Evolutionary conservation across 371 early-diverging fungal genomes (phyloP).

Genomic region (Coemansia sp.): DNA sequence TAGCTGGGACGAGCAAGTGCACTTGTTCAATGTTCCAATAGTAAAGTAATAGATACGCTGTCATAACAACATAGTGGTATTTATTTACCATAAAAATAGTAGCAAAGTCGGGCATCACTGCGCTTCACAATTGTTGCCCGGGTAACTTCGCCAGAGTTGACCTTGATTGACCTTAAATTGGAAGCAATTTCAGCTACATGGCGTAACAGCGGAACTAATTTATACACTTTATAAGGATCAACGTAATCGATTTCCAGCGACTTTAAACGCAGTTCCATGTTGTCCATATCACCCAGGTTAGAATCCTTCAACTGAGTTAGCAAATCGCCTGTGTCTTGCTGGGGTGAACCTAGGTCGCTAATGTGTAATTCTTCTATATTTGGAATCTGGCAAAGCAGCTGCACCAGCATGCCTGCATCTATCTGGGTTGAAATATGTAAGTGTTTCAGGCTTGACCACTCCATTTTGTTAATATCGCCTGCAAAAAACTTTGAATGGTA

Average conservation of each 20-base stretch:
- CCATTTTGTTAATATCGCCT: background rate
- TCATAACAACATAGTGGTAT: background rate
- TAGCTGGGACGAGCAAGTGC: constrained; percentile 89
- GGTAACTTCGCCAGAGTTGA: background rate
- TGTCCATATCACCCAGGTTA: background rate
- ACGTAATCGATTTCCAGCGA: background rate
- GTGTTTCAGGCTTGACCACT: background rate
- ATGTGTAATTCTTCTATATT: background rate
- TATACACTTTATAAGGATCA: background rate
- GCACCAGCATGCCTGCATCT: background rate
- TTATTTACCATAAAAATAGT: background rate
- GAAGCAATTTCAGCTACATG: background rate
- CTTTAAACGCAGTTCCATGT: background rate
- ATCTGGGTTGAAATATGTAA: background rate
- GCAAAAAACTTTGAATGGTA: too few relatives aligned
- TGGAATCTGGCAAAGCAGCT: background rate
- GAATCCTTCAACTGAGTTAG: background rate
- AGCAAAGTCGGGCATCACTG: background rate
- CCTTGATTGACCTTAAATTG: background rate
- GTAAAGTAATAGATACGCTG: background rate
- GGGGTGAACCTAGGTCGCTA: background rate
- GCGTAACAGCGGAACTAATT: background rate
- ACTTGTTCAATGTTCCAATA: constrained; percentile 36
- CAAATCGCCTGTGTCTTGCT: background rate
- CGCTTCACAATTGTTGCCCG: background rate